Evolutionary conservation across 441 rosid species (phyloP), one percentile per base, ranked within the genome.

Genomic region (Mallotus repandus): DNA sequence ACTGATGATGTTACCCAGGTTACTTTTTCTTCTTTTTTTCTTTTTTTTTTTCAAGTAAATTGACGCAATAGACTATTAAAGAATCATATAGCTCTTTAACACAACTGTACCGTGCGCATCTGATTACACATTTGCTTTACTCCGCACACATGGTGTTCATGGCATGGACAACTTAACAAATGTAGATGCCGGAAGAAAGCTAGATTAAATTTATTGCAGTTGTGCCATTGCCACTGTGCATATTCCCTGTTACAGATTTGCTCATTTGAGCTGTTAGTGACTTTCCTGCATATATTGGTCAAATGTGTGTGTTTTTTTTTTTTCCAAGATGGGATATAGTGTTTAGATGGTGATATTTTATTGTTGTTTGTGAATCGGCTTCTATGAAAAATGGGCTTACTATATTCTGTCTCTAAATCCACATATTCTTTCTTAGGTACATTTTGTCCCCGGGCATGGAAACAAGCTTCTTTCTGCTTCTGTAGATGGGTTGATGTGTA

Each of bases 1-100:
- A 77, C 72, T 54, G 99, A 90, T 35, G 98, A 95, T 77, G 97
- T 95, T 69, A 95, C 98, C 78, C 97, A 93, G 95, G 99, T 92
- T 52, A 43, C 66, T 15, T 62, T 59, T 12, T 43, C 41, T 55
- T 66, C 5, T 58, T 29, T 50, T 64, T 59, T 25, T 25, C 13
- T 25, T 25, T 66, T 9, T 58, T 29, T 50, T 64, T 59, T 32
- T 25, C 15, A 59, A 61, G 32, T 29, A 29, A 29, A 29, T 29
- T 29, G 32, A 29, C 3, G 32, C 32, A 29, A 29, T 29, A 29
- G 32, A 29, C 32, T 29, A 2, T 29, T 29, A 29, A 29, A 29
- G 32, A 29, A 29, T 29, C 32, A 29, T 29, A 29, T 29, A 29
- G 32, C 32, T 29, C 32, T 1, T 29, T 3, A 29, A 29, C 32